Evolutionary conservation across 257 asterid genomes (phyloP).

Genomic region (Euphrasia confusa): DNA sequence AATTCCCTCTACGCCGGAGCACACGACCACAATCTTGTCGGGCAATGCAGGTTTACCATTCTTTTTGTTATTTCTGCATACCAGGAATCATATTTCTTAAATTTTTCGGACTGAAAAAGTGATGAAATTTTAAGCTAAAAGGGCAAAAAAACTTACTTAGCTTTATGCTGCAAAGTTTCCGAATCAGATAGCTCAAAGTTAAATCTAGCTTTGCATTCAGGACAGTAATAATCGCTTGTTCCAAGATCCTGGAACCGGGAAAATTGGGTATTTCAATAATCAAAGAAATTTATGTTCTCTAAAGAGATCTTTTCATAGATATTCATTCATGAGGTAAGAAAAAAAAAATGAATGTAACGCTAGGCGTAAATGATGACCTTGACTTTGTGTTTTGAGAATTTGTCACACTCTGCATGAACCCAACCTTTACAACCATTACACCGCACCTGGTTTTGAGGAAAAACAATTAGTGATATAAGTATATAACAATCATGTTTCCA

Average conservation of each 20-base stretch:
- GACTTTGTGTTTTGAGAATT: slow-evolving; percentile 43
- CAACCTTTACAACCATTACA: slow-evolving; percentile 97
- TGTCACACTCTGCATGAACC: slow-evolving; percentile 97
- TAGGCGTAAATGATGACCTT: slow-evolving; percentile 45
- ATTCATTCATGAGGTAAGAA: not conserved
- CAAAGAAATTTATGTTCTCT: not conserved
- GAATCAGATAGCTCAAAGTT: slow-evolving; percentile 95
- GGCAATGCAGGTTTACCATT: slow-evolving; percentile 52
- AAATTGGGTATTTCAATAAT: not conserved
- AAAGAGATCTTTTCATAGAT: not conserved
- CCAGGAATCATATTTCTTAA: slow-evolving; percentile 26
- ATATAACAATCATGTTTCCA: slow-evolving; percentile 20
- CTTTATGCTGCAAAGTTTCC: slow-evolving; percentile 52
- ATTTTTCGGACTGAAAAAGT: slow-evolving; percentile 17
- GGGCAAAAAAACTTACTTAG: slow-evolving; percentile 50
- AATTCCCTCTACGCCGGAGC: slow-evolving; percentile 88
- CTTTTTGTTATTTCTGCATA: slow-evolving; percentile 60
- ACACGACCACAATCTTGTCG: slow-evolving; percentile 73
- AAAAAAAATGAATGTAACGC: too few relatives aligned
- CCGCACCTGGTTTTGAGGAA: slow-evolving; percentile 46
- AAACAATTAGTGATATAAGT: slow-evolving; percentile 8
- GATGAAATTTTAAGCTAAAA: slow-evolving; percentile 17
- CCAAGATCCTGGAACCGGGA: slow-evolving; percentile 54
- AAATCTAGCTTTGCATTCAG: slow-evolving; percentile 95
- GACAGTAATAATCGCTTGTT: slow-evolving; percentile 74